Percentiles rank a stretch among this genome's conserved stretches.
Evolutionary conservation across 192 early-diverging fungal genomes (phyloP).

Genomic region (Kappamyces sp.): DNA sequence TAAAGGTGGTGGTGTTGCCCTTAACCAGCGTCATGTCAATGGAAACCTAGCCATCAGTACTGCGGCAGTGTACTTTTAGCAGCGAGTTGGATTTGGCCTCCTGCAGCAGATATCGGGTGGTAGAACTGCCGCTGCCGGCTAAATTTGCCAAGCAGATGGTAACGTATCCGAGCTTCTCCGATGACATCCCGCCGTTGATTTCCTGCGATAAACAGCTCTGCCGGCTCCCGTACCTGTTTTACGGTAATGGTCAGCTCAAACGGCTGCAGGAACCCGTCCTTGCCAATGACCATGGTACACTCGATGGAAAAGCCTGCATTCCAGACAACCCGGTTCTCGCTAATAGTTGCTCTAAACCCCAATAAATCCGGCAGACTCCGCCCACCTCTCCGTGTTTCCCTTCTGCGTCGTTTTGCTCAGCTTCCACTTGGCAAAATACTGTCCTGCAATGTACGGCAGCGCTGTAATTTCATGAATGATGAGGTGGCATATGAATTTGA

Average conservation of each 20-base stretch:
- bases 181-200: constrained; percentile 51
- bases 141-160: constrained; percentile 76
- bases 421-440: constrained; percentile 77
- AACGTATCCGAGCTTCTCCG: constrained; percentile 61
- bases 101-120: constrained; percentile 27
- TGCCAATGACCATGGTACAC: constrained; percentile 59
- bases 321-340: constrained; percentile 53
- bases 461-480: constrained; percentile 71
- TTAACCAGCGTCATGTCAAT: no score
- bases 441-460: constrained; percentile 72
- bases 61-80: constrained; percentile 8
- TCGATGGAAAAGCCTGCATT: constrained; percentile 45
- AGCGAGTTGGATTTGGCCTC: constrained; percentile 31
- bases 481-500: constrained; percentile 55
- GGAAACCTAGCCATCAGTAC: no score
- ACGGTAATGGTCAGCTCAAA: constrained; percentile 68
- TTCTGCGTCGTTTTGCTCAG: constrained; percentile 32
- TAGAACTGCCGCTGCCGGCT: constrained; percentile 38
- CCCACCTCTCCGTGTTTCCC: constrained; percentile 10
- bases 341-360: constrained; percentile 23
- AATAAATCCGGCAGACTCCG: neutral
- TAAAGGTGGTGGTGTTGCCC: no score
- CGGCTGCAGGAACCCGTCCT: constrained; percentile 65
- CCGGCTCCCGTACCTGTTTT: constrained; percentile 48
- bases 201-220: constrained; percentile 32